Conservation (phyloP, 2,329 filamentous ascomycete genomes). For the Ascocoryne sarcoides region DNA sequence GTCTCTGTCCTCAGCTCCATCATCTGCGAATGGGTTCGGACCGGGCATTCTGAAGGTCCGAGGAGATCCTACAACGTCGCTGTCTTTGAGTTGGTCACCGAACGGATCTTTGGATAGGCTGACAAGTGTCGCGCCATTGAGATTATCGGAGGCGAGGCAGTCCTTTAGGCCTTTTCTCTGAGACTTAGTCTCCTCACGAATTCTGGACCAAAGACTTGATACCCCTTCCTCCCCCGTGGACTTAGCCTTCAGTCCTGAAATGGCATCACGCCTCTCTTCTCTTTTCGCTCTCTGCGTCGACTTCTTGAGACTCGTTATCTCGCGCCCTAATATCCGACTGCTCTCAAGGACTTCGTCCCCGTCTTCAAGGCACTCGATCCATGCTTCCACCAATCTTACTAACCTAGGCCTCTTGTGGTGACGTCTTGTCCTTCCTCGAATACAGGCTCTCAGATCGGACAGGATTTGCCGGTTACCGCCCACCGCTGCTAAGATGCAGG, state of each 20-base stretch:
- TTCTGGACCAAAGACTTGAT: no score
- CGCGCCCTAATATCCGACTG: constrained; percentile 9
- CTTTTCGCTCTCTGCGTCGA: no score
- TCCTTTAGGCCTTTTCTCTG: no score
- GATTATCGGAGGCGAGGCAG: no score
- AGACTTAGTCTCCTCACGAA: no score
- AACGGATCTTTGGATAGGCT: background rate
- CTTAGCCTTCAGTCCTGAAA: background rate
- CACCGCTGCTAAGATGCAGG: constrained; percentile 42
- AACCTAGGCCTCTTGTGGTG: constrained; percentile 6
- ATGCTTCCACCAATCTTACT: constrained; percentile 15
- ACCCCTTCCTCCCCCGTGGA: background rate
- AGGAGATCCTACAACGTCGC: background rate
- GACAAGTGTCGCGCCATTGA: no score
- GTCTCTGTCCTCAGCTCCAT: background rate
- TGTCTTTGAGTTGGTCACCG: background rate
- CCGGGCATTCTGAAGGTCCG: background rate
- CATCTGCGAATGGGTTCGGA: background rate
- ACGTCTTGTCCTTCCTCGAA: constrained; percentile 32
- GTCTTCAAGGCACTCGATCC: constrained; percentile 10
- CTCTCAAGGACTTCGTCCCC: constrained; percentile 3
- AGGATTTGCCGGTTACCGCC: constrained; percentile 36
- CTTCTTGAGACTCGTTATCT: constrained; percentile 6
- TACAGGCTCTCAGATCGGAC: constrained; percentile 36
- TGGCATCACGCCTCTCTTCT: background rate